Percentiles rank a stretch among this genome's conserved stretches.
Evolutionary conservation across 2,329 filamentous ascomycete genomes (phyloP).

Genomic region (Diplodia intermedia): DNA sequence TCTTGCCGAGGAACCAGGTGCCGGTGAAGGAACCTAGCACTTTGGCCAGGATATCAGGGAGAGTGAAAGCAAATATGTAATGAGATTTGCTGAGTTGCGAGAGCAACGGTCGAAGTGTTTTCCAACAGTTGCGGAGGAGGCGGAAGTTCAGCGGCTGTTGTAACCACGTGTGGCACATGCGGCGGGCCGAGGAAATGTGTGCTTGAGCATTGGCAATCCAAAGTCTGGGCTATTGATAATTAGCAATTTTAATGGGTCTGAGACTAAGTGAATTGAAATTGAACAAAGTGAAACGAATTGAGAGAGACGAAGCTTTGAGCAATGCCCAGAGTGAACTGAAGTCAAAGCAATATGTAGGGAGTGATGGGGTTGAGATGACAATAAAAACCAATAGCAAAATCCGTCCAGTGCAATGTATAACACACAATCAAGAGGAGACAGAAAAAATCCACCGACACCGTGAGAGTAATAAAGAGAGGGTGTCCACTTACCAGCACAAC

Average conservation of each 20-base stretch:
- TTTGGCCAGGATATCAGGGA: constrained; percentile 55
- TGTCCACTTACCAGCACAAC: constrained; percentile 58
- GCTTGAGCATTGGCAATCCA: constrained; percentile 52
- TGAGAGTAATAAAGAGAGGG: neutral
- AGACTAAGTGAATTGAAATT: neutral
- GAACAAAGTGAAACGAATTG: no score
- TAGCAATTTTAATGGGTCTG: neutral
- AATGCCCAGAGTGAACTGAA: no score
- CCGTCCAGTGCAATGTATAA: neutral
- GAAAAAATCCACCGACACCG: neutral
- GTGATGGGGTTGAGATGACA: neutral
- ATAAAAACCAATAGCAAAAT: neutral
- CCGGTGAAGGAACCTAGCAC: constrained; percentile 59
- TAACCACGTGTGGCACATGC: constrained; percentile 59
- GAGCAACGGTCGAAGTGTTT: constrained; percentile 56
- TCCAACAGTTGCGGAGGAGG: constrained; percentile 54
- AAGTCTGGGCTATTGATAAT: constrained; percentile 49
- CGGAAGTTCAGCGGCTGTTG: constrained; percentile 54
- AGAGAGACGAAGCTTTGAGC: no score
- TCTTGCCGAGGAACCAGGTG: constrained; percentile 54
- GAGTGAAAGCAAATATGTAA: constrained; percentile 63
- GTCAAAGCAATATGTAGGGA: no score
- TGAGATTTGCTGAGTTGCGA: constrained; percentile 58
- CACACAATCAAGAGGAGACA: neutral
- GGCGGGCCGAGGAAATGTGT: constrained; percentile 52